Conservation (phyloP, 139 green algal genomes). For the Chlamydomonas sphaeroides region DNA sequence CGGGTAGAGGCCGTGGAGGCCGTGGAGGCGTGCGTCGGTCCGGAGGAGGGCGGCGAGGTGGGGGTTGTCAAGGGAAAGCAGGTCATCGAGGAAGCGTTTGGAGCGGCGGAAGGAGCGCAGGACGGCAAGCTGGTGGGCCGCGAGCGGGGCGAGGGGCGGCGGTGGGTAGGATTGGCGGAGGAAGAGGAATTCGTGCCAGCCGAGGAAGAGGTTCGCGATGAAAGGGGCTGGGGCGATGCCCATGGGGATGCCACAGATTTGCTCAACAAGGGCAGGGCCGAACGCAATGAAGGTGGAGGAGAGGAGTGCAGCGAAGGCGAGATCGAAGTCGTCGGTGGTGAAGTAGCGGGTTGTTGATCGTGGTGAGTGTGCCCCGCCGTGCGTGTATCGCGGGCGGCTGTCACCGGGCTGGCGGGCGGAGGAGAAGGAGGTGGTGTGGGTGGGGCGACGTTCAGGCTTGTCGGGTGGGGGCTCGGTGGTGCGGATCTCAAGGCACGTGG, state of each 20-base stretch:
- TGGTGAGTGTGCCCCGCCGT: neutral
- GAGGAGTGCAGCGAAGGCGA: neutral
- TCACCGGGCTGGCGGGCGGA: no score
- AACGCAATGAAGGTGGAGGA: neutral
- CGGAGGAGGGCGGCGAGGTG: no score
- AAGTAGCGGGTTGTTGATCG: neutral
- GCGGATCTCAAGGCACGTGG: neutral
- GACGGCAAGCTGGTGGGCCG: neutral
- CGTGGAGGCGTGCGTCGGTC: no score
- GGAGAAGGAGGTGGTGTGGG: neutral
- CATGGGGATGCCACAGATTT: conserved; percentile 1
- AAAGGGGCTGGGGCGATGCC: neutral
- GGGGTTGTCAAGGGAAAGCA: no score
- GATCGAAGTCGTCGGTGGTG: neutral
- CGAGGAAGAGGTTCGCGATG: conserved; percentile 21
- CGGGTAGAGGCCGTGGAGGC: no score
- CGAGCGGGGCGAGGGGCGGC: no score
- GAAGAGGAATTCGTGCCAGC: neutral
- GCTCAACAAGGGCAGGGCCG: neutral
- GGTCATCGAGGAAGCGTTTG: no score
- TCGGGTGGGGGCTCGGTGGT: neutral
- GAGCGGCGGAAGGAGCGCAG: neutral
- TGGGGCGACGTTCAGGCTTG: neutral
- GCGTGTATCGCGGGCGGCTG: neutral
- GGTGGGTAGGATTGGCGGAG: neutral